Evolutionary conservation across 352 stramenopile species (phyloP).

Genomic region (Thalassiosira ordinaria): DNA sequence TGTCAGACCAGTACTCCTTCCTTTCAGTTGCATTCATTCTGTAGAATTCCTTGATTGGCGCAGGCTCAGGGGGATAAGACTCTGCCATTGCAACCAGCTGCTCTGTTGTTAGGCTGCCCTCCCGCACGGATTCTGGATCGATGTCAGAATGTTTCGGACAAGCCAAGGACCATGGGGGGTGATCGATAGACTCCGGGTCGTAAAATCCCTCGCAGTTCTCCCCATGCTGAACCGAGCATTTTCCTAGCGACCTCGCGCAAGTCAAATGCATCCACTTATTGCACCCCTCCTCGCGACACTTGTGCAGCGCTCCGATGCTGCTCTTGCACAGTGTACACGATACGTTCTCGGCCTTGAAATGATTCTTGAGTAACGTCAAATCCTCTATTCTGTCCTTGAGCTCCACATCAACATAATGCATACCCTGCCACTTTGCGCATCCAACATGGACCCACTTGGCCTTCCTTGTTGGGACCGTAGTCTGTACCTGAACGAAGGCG

Average conservation of each 20-base stretch:
- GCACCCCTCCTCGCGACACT: slow-evolving; percentile 72
- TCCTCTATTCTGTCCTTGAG: slow-evolving; percentile 74
- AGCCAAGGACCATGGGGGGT: slow-evolving; percentile 70
- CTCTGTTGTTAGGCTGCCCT: slow-evolving; percentile 62
- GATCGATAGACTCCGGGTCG: slow-evolving; percentile 27
- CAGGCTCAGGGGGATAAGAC: slow-evolving; percentile 75
- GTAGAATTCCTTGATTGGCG: slow-evolving; percentile 72
- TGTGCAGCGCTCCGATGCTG: slow-evolving; percentile 68
- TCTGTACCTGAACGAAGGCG: slow-evolving; percentile 75
- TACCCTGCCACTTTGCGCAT: slow-evolving; percentile 86
- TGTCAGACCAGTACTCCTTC: slow-evolving; percentile 55
- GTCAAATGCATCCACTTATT: slow-evolving; percentile 79
- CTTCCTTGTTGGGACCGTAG: slow-evolving; percentile 38
- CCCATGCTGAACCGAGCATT: slow-evolving; percentile 81
- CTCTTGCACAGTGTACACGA: slow-evolving; percentile 77
- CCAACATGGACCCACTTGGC: slow-evolving; percentile 79
- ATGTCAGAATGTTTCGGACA: slow-evolving; percentile 79
- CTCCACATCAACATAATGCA: slow-evolving; percentile 70
- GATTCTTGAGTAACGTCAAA: slow-evolving; percentile 65
- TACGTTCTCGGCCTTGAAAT: slow-evolving; percentile 56
- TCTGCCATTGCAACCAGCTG: slow-evolving; percentile 72
- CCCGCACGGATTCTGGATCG: slow-evolving; percentile 36
- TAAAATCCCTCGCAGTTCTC: slow-evolving; percentile 73
- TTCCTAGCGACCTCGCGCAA: slow-evolving; percentile 73
- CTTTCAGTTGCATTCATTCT: slow-evolving; percentile 72